phyloP scores from a whole-genome alignment of 345 rosid genomes.

The Lepidium aucheri region DNA sequence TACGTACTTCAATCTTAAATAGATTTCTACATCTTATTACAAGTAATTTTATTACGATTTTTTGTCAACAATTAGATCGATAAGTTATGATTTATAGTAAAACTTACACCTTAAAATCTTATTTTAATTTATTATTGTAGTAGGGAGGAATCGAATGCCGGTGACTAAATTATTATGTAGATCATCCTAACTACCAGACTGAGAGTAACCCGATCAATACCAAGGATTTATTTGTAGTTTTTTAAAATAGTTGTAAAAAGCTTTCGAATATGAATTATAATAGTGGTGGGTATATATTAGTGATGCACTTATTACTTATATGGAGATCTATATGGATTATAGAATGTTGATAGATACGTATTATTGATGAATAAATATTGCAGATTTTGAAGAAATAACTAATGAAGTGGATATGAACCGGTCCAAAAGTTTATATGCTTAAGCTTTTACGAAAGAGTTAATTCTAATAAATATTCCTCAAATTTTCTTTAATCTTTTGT shows the following conservation, averaged over 20 bases:
- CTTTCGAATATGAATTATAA: not conserved
- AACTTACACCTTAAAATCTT: too few relatives aligned
- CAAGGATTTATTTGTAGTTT: not conserved
- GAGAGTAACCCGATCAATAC: too few relatives aligned
- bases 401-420: not conserved
- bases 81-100: too few relatives aligned
- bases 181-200: too few relatives aligned
- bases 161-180: too few relatives aligned
- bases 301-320: slow-evolving; percentile 14
- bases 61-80: too few relatives aligned
- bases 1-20: too few relatives aligned
- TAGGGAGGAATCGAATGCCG: too few relatives aligned
- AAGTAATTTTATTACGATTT: too few relatives aligned
- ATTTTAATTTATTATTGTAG: too few relatives aligned
- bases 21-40: too few relatives aligned
- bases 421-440: not conserved
- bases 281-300: slow-evolving; percentile 10
- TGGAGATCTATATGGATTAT: not conserved
- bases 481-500: not conserved
- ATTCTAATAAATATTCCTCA: not conserved
- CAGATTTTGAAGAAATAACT: not conserved
- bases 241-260: not conserved
- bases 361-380: not conserved
- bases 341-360: not conserved
- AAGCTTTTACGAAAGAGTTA: not conserved